Base-by-base conservation (phyloP, 805 yeast genomes). In the Pichia membranifaciens region DNA sequence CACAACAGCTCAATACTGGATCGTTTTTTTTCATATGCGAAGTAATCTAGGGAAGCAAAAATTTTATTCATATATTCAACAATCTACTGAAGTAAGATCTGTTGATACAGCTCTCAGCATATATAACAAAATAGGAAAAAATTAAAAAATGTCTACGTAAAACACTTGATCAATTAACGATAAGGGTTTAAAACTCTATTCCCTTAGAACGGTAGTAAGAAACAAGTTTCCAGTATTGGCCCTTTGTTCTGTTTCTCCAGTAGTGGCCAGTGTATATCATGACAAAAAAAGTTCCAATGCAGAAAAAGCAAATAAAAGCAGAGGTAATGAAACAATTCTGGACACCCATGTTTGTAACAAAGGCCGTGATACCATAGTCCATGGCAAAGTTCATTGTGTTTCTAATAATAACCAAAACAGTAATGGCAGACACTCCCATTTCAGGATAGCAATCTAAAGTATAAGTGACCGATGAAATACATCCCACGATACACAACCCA, bases 381-480 rank as follows among this genome's bases (percentile, higher is more conserved):
- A 77, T 72, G 3, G 77, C 82, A 57, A 81, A 81, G 15, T 78
- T 74, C 73, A 80, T 73, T 16, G 74, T 65, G 58, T 79, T 79
- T 60, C 85, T 70, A 47, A 79, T 73, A 22, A 80, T 55, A 36
- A 81, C 72, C 16, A 78, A 77, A 25, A 79, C 74, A 44, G 76
- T 81, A 42, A 79, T 72, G 1, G 79, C 78, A 38, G 74, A 75
- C 5, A 75, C 69, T 34, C 73, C 73, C 66, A 78, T 59, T 47
- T 77, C 79, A 47, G 74, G 73, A 59, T 79, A 80, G 49, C 73
- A 66, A 54, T 81, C 87, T 17, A 79, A 69, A 16, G 73, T 69
- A 53, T 81, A 81, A 1, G 81, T 72, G 45, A 75, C 70, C 20
- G 81, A 65, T 9, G 69, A 61, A 25, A 74, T 75, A 44, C 79